phyloP scores from a whole-genome alignment of 257 asterid species.

The Rhazya stricta region DNA sequence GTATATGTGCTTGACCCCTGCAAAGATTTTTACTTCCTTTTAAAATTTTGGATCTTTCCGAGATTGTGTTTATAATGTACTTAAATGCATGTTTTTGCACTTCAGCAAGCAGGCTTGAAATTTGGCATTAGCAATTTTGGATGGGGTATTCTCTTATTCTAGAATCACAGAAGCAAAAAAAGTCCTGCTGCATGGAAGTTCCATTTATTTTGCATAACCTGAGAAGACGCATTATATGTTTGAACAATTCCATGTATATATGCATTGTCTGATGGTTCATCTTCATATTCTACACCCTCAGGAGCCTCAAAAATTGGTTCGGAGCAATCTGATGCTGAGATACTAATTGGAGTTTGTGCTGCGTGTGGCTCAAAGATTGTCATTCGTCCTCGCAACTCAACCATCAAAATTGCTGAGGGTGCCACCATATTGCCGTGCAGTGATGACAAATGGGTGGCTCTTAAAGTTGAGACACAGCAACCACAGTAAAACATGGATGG shows the following conservation, averaged over 20 bases:
- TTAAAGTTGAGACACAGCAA: background rate
- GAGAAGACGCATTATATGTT: constrained; percentile 24
- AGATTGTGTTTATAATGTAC: too few relatives aligned
- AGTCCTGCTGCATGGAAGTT: background rate
- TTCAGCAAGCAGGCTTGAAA: background rate
- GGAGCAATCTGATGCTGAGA: constrained; percentile 14
- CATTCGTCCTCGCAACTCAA: constrained; percentile 29
- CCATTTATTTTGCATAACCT: constrained; percentile 11
- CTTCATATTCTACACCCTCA: constrained; percentile 9
- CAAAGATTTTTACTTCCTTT: background rate
- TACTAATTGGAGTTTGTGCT: constrained; percentile 14
- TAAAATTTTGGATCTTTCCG: background rate
- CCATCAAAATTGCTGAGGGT: constrained; percentile 29
- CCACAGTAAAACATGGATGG: background rate
- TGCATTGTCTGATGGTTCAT: constrained; percentile 13
- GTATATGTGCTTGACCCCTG: background rate
- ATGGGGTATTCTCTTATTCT: background rate
- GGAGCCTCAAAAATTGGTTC: constrained; percentile 11
- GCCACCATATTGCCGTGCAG: constrained; percentile 39
- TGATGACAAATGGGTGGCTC: constrained; percentile 51
- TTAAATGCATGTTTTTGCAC: background rate
- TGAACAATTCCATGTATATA: constrained; percentile 10
- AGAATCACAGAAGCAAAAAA: background rate
- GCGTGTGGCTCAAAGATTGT: constrained; percentile 25
- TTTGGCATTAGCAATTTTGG: background rate